Conservation (phyloP, 2,329 filamentous ascomycete genomes). For the Elsinoe perseae region DNA sequence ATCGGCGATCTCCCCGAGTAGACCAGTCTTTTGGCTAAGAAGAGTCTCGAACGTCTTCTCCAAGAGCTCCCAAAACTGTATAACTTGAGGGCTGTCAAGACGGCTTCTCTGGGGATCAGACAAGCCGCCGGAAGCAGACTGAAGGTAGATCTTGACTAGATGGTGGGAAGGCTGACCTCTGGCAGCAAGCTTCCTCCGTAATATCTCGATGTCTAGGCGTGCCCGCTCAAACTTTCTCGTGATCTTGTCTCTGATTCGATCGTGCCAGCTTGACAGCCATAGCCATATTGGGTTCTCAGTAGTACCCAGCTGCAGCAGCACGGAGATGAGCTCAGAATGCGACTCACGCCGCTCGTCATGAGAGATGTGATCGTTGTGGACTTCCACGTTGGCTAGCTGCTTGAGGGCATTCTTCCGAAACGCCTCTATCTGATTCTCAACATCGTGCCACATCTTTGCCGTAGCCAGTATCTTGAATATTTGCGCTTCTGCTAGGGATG, state of each 20-base stretch:
- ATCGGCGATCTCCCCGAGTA: slow-evolving; percentile 81
- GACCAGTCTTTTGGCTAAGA: slow-evolving; percentile 64
- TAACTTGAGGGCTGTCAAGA: slow-evolving; percentile 71
- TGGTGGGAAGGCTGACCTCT: slow-evolving; percentile 63
- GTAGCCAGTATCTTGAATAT: slow-evolving; percentile 81
- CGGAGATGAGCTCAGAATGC: slow-evolving; percentile 82
- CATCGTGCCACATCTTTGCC: slow-evolving; percentile 90
- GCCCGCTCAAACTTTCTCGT: slow-evolving; percentile 72
- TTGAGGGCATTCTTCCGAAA: slow-evolving; percentile 92
- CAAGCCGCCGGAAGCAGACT: slow-evolving; percentile 54
- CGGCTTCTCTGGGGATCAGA: slow-evolving; percentile 26
- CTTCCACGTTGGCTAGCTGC: slow-evolving; percentile 57
- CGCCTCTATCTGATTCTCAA: slow-evolving; percentile 72
- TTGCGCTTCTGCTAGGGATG: slow-evolving; percentile 64
- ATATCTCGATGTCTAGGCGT: slow-evolving; percentile 84
- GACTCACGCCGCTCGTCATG: slow-evolving; percentile 59
- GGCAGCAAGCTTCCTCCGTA: slow-evolving; percentile 71
- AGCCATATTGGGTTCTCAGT: slow-evolving; percentile 95
- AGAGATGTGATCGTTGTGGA: slow-evolving; percentile 42
- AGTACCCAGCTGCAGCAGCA: slow-evolving; percentile 87
- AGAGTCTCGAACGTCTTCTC: slow-evolving; percentile 64
- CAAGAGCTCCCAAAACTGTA: slow-evolving; percentile 91
- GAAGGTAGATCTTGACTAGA: slow-evolving; percentile 65
- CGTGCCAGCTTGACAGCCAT: slow-evolving; percentile 85
- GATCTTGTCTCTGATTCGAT: slow-evolving; percentile 82